These are phyloP conservation scores for Cercospora sp. DNA, from an alignment of 2,329 filamentous ascomycete species.

Conservation along the genomic window DNA sequence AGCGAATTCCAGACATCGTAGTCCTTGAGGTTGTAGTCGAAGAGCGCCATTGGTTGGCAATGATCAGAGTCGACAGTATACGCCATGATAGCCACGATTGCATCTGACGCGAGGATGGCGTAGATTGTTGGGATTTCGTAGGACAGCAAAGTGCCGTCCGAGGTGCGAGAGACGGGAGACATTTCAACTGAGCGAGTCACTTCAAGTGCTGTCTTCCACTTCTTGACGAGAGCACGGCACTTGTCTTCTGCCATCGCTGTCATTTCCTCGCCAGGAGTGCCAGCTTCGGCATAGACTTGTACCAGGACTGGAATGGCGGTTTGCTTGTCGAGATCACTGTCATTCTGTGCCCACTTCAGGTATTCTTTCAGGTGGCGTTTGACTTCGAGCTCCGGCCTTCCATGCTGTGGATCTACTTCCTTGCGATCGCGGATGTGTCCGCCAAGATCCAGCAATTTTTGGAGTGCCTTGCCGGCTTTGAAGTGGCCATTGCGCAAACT, in stretches of 20 bases:
- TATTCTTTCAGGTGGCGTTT: slow-evolving; percentile 45
- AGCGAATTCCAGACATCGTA: slow-evolving; percentile 64
- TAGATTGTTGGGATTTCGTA: slow-evolving; percentile 53
- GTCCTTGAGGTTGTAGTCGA: slow-evolving; percentile 54
- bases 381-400: slow-evolving; percentile 19
- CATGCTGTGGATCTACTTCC: slow-evolving; percentile 38
- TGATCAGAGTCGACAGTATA: slow-evolving; percentile 46
- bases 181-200: slow-evolving; percentile 34
- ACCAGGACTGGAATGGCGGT: slow-evolving; percentile 47
- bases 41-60: slow-evolving; percentile 48
- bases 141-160: slow-evolving; percentile 23
- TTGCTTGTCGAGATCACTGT: slow-evolving; percentile 45
- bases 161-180: slow-evolving; percentile 24
- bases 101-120: slow-evolving; percentile 56
- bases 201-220: slow-evolving; percentile 45
- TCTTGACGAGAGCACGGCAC: slow-evolving; percentile 46
- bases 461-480: slow-evolving; percentile 54
- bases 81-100: slow-evolving; percentile 55
- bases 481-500: slow-evolving; percentile 47
- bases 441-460: slow-evolving; percentile 53
- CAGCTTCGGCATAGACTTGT: slow-evolving; percentile 45
- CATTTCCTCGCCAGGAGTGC: slow-evolving; percentile 44
- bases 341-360: slow-evolving; percentile 56
- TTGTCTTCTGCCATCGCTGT: slow-evolving; percentile 48
- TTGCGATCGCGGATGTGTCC: slow-evolving; percentile 54